Conservation (phyloP, 148 eudicot species). For the Polygonum maritimum region DNA sequence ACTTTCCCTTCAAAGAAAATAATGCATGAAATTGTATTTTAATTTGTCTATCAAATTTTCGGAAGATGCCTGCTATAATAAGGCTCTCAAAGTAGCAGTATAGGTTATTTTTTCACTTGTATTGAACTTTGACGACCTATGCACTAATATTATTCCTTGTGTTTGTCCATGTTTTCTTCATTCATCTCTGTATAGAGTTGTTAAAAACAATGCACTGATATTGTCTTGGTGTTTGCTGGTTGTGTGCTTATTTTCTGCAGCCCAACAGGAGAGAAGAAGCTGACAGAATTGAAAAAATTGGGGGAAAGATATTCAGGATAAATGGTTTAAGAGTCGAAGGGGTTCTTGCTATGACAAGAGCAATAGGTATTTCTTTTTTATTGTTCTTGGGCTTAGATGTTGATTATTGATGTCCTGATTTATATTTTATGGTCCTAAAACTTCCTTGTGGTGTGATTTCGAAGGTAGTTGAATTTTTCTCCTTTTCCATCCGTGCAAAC, state of each 20-base stretch:
- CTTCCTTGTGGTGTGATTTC: background rate
- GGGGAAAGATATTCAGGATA: slow-evolving; percentile 2
- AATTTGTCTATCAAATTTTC: background rate
- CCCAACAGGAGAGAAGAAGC: slow-evolving; percentile 2
- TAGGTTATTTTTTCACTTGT: background rate
- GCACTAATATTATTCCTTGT: background rate
- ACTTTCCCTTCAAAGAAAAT: background rate
- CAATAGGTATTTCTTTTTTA: slow-evolving; percentile 5
- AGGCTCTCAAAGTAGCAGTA: no score
- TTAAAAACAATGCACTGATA: background rate
- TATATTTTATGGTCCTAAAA: background rate
- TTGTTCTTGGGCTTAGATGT: background rate
- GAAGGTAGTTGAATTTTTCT: background rate
- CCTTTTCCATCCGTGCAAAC: background rate
- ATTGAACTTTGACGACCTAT: background rate
- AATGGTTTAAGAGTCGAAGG: slow-evolving; percentile 8
- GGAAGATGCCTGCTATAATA: background rate
- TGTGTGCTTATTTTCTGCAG: background rate
- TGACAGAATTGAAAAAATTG: slow-evolving; percentile 4
- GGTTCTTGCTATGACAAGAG: slow-evolving; percentile 10
- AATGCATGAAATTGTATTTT: background rate
- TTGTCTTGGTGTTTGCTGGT: background rate
- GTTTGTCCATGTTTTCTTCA: background rate
- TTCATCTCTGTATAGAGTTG: background rate
- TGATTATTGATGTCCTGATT: background rate